phyloP scores from a whole-genome alignment of 192 early-diverging fungal species.

The Linnemannia schmuckeri region DNA sequence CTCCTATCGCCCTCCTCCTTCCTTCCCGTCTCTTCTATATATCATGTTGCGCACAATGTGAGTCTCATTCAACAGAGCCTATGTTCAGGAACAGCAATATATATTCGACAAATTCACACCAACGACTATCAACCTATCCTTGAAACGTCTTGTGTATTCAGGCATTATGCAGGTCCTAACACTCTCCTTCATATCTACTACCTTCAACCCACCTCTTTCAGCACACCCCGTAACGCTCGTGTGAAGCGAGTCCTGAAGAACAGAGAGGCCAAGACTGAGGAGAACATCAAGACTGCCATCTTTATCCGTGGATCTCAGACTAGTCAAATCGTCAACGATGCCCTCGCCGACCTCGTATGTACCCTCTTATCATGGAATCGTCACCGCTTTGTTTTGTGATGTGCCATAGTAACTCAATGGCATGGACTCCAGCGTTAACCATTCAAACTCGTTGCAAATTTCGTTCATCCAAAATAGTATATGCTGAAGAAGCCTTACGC shows the following conservation, averaged over 20 bases:
- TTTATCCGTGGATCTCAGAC: slow-evolving; percentile 91
- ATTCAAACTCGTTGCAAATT: background rate
- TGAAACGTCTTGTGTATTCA: too few species aligned
- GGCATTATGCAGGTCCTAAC: background rate
- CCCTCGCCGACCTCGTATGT: slow-evolving; percentile 90
- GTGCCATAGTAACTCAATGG: background rate
- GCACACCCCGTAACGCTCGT: slow-evolving; percentile 91
- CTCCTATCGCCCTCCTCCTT: background rate
- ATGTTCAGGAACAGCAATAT: background rate
- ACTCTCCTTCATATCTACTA: background rate
- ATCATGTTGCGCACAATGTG: slow-evolving; percentile 48
- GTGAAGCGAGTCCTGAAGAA: slow-evolving; percentile 88
- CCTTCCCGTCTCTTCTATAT: background rate
- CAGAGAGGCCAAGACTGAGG: slow-evolving; percentile 90
- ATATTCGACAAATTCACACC: background rate
- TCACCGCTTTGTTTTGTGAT: background rate
- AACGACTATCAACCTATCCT: background rate
- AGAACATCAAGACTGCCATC: slow-evolving; percentile 92
- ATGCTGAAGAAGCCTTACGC: slow-evolving; percentile 91
- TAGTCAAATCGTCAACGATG: slow-evolving; percentile 84
- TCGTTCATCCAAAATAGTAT: slow-evolving; percentile 63
- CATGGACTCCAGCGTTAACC: background rate
- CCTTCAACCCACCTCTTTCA: slow-evolving; percentile 20
- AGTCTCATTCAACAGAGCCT: background rate
- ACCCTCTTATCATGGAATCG: background rate